Evolutionary conservation across 2,329 filamentous ascomycete species (phyloP).

Genomic region (Neoascochyta sp.): DNA sequence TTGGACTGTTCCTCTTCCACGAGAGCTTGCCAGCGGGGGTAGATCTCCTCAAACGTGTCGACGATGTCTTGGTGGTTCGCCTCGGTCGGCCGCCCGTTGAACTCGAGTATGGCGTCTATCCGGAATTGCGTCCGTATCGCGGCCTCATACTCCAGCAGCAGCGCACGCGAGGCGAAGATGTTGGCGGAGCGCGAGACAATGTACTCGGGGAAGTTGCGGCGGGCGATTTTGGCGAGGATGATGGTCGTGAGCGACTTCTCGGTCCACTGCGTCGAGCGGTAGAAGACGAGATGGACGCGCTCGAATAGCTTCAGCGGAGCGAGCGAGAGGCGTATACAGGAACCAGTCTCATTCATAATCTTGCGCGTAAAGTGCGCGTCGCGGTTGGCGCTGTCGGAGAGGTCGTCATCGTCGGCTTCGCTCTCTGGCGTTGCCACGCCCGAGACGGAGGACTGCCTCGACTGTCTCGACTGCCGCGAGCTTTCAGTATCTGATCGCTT

Average conservation of each 20-base stretch:
- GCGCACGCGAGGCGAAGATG: conserved; percentile 74
- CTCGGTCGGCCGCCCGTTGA: conserved; percentile 65
- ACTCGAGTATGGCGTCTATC: conserved; percentile 79
- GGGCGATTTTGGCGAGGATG: conserved; percentile 85
- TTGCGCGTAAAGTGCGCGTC: conserved; percentile 72
- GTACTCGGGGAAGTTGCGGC: conserved; percentile 83
- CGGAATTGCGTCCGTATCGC: conserved; percentile 76
- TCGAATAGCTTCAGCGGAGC: conserved; percentile 78
- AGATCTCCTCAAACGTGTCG: conserved; percentile 67
- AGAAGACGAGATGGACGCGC: conserved; percentile 91
- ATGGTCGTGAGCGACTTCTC: conserved; percentile 95
- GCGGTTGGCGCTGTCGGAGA: conserved; percentile 55
- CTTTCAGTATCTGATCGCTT: conserved; percentile 61
- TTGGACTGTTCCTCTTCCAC: conserved; percentile 72
- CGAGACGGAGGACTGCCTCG: conserved; percentile 47
- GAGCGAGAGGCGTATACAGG: conserved; percentile 77
- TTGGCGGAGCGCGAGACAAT: conserved; percentile 85
- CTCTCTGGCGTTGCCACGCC: conserved; percentile 28
- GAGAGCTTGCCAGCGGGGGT: conserved; percentile 75
- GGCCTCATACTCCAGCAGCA: conserved; percentile 84
- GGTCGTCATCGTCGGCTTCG: conserved; percentile 34
- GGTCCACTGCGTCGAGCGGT: conserved; percentile 93
- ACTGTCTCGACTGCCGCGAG: conserved; percentile 52
- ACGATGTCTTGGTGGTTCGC: conserved; percentile 65
- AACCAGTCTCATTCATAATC: conserved; percentile 72